Percentiles rank a stretch among this genome's conserved stretches.
phyloP scores from a whole-genome alignment of 306 rosid species.

The Carpinus fangiana region DNA sequence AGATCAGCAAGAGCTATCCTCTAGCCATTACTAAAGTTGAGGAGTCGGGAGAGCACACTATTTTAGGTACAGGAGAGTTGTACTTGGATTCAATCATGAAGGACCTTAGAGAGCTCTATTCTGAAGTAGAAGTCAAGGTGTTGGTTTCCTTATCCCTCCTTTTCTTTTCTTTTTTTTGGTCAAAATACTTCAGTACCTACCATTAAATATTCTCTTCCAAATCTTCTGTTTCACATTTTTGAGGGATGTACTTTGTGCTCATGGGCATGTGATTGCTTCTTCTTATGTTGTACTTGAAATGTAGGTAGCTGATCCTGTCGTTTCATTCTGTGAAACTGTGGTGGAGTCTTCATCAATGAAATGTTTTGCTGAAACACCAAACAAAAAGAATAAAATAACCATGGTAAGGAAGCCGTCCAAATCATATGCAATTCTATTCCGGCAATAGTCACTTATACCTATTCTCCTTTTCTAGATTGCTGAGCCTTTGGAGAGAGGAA shows the following conservation, averaged over 20 bases:
- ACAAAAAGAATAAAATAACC: slow-evolving; percentile 97
- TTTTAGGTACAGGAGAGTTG: slow-evolving; percentile 94
- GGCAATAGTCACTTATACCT: not conserved
- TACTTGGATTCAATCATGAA: slow-evolving; percentile 99
- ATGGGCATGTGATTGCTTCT: slow-evolving; percentile 25
- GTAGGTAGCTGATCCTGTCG: slow-evolving; percentile 98
- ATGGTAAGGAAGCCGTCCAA: slow-evolving; percentile 55
- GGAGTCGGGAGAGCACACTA: slow-evolving; percentile 99
- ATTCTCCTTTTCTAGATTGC: slow-evolving; percentile 62
- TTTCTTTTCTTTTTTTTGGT: not conserved
- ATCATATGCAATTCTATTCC: slow-evolving; percentile 6
- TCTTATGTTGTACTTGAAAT: slow-evolving; percentile 27
- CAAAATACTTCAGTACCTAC: not conserved
- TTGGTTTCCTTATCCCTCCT: not conserved
- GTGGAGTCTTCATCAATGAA: slow-evolving; percentile 99
- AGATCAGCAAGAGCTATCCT: slow-evolving; percentile 98
- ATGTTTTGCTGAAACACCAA: slow-evolving; percentile 97
- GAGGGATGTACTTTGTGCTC: slow-evolving; percentile 22
- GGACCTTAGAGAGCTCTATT: slow-evolving; percentile 96
- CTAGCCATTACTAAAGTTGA: slow-evolving; percentile 95
- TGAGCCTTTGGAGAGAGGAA: slow-evolving; percentile 95
- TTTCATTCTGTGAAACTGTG: slow-evolving; percentile 96
- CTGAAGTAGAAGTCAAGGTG: slow-evolving; percentile 99
- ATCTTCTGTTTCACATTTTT: slow-evolving; percentile 7
- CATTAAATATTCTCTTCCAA: slow-evolving; percentile 1